Evolutionary conservation across 495 filamentous ascomycete genomes (phyloP).

Genomic region (Melanomma pulvis-pyrius): DNA sequence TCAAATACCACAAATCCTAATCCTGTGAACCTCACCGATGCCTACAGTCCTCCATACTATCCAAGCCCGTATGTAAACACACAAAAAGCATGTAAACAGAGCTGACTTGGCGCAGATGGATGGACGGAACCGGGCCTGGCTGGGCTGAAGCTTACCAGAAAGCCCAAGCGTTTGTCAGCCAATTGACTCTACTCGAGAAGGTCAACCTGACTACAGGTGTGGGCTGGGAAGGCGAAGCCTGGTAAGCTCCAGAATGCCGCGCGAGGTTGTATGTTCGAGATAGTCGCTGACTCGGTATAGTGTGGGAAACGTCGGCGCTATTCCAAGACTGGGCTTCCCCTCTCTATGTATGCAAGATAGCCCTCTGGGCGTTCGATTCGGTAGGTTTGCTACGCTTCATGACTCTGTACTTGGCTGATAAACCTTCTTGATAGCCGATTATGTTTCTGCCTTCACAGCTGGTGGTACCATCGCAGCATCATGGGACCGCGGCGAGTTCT

Average conservation of each 20-base stretch:
- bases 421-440: constrained; percentile 47
- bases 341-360: constrained; percentile 88
- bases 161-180: constrained; percentile 76
- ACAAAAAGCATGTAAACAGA: constrained; percentile 39
- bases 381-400: constrained; percentile 40
- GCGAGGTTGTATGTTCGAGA: not conserved
- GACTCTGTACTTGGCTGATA: not conserved
- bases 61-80: constrained; percentile 48
- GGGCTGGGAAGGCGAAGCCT: constrained; percentile 62
- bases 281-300: constrained; percentile 39
- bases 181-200: constrained; percentile 85
- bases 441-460: constrained; percentile 47
- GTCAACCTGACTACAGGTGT: constrained; percentile 89
- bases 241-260: constrained; percentile 4
- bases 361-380: constrained; percentile 77
- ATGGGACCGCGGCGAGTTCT: constrained; percentile 46
- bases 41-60: constrained; percentile 65
- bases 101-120: constrained; percentile 84
- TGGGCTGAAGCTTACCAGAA: constrained; percentile 80
- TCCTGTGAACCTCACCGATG: constrained; percentile 19
- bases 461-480: constrained; percentile 48
- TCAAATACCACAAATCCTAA: constrained; percentile 28
- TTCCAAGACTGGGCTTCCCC: constrained; percentile 77
- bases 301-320: constrained; percentile 73
- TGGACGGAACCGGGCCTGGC: constrained; percentile 62